Evolutionary conservation across 805 yeast species (phyloP).

Genomic region (Saccharomycopsis sp.): DNA sequence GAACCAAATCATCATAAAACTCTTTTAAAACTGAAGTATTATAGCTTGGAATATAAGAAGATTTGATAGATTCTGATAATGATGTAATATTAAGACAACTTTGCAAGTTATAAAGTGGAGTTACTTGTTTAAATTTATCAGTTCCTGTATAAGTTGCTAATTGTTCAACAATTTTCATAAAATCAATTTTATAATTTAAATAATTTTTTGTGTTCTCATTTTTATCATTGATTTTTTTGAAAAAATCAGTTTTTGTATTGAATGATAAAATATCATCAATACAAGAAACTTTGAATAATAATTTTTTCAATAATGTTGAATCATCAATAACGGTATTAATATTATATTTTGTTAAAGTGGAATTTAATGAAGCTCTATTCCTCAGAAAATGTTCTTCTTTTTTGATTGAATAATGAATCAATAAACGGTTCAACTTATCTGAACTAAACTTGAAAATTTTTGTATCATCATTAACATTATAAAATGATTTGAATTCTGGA

Average conservation of each 20-base stretch:
- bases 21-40: slow-evolving; percentile 1
- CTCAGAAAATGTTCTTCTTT: background rate
- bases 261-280: slow-evolving; percentile 3
- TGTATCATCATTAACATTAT: background rate
- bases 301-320: background rate
- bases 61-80: slow-evolving; percentile 8
- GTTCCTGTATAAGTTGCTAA: slow-evolving; percentile 1
- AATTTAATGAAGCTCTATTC: background rate
- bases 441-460: background rate
- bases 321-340: background rate
- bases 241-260: background rate
- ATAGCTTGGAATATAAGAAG: slow-evolving; percentile 5
- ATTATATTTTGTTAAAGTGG: background rate
- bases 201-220: no score
- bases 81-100: slow-evolving; percentile 3
- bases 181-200: background rate
- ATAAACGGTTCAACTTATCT: background rate
- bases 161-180: background rate
- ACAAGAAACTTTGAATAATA: slow-evolving; percentile 2
- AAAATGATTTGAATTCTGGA: background rate
- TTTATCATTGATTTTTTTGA: background rate
- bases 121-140: no score
- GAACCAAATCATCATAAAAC: slow-evolving; percentile 5
- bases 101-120: no score
- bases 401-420: background rate